A percentile compares a stretch with the other conserved stretches of the same genome.
These are phyloP conservation scores for Phytophthora vignae DNA, from an alignment of 352 stramenopile genomes.

Conservation along the genomic window DNA sequence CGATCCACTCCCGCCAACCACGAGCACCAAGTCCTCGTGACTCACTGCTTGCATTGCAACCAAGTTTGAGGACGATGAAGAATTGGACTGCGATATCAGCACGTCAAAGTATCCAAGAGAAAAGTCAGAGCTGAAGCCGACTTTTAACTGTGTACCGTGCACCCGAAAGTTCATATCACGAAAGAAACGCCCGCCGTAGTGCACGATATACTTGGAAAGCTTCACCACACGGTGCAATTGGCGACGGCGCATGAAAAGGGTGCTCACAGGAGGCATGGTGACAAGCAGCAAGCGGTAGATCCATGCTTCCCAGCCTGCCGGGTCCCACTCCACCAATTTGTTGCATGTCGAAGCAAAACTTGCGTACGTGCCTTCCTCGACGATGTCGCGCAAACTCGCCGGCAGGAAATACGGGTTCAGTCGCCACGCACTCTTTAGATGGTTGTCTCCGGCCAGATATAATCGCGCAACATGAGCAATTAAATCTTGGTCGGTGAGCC, in stretches of 20 bases:
- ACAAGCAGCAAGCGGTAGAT: slow-evolving; percentile 62
- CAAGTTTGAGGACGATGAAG: slow-evolving; percentile 37
- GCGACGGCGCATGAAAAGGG: slow-evolving; percentile 69
- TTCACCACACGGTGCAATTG: slow-evolving; percentile 73
- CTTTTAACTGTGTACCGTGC: slow-evolving; percentile 77
- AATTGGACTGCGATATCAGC: slow-evolving; percentile 52
- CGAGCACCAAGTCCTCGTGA: slow-evolving; percentile 51
- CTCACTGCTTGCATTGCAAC: slow-evolving; percentile 35
- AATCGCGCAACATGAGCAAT: slow-evolving; percentile 72
- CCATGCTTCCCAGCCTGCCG: slow-evolving; percentile 71
- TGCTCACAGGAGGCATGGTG: slow-evolving; percentile 57
- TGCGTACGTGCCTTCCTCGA: slow-evolving; percentile 80
- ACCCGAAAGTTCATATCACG: slow-evolving; percentile 84
- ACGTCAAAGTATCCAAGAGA: slow-evolving; percentile 87
- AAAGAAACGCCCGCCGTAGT: slow-evolving; percentile 80
- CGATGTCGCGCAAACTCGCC: slow-evolving; percentile 61
- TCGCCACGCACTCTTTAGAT: slow-evolving; percentile 69
- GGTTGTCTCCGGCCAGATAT: slow-evolving; percentile 80
- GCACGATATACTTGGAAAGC: slow-evolving; percentile 70
- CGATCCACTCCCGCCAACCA: slow-evolving; percentile 77
- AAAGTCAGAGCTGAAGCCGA: slow-evolving; percentile 88
- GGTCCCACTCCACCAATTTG: slow-evolving; percentile 67
- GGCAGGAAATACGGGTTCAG: slow-evolving; percentile 73
- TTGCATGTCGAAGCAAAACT: slow-evolving; percentile 82
- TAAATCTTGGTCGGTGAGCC: slow-evolving; percentile 83